Evolutionary conservation across 2,329 filamentous ascomycete genomes (phyloP).

Genomic region (Venturia aucupariae): DNA sequence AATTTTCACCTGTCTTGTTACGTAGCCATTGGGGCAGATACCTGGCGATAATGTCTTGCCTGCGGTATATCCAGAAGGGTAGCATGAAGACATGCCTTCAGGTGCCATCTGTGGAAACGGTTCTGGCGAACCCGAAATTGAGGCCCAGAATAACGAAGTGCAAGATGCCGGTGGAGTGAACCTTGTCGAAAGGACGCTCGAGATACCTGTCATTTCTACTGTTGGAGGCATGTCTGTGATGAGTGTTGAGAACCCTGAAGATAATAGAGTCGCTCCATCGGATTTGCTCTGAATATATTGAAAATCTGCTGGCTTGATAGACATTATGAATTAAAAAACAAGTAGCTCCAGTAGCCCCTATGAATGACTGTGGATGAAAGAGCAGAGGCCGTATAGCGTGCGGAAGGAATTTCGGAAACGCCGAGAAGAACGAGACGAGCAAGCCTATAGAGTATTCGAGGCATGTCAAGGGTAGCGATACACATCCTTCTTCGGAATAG

Average conservation of each 20-base stretch:
- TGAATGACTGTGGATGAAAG: neutral
- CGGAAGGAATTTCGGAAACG: neutral
- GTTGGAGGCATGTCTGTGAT: neutral
- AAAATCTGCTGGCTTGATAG: neutral
- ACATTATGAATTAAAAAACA: neutral
- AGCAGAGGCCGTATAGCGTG: neutral
- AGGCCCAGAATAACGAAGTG: too few species aligned
- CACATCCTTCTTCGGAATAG: neutral
- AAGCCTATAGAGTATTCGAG: neutral
- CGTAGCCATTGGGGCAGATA: too few species aligned
- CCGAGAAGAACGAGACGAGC: neutral
- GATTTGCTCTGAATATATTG: neutral
- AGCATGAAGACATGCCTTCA: too few species aligned
- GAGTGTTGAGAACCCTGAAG: neutral
- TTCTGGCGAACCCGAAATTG: too few species aligned
- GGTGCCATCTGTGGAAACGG: too few species aligned
- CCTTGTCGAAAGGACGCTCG: too few species aligned
- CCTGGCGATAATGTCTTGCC: too few species aligned
- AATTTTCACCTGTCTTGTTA: too few species aligned
- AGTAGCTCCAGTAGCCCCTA: neutral
- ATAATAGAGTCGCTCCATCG: neutral
- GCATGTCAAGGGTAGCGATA: too few species aligned
- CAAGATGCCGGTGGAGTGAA: too few species aligned
- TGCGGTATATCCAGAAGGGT: too few species aligned
- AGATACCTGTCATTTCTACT: neutral